A percentile compares a stretch with the other conserved stretches of the same genome.
Evolutionary conservation across 805 yeast species (phyloP).

Genomic region (Candida sonorensis): DNA sequence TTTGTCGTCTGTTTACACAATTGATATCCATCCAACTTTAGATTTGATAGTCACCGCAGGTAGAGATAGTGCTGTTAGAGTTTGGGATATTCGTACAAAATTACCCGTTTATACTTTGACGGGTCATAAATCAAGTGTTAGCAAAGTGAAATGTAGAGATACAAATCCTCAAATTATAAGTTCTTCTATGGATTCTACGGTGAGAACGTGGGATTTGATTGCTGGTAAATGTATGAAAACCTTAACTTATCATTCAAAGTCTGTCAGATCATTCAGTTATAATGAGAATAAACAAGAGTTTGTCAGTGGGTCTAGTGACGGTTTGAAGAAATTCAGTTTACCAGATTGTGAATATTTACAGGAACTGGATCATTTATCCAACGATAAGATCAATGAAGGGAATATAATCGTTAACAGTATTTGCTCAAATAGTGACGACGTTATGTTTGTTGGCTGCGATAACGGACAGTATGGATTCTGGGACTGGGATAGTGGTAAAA

Average conservation of each 20-base stretch:
- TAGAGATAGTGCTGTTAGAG: conserved; percentile 75
- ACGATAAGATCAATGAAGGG: conserved; percentile 27
- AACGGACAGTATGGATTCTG: conserved; percentile 71
- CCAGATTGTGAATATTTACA: conserved; percentile 66
- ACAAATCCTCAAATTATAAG: conserved; percentile 84
- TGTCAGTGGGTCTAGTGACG: conserved; percentile 76
- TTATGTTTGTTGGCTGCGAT: conserved; percentile 77
- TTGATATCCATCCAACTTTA: conserved; percentile 81
- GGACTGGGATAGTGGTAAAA: conserved; percentile 68
- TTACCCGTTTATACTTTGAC: conserved; percentile 65
- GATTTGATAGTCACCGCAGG: conserved; percentile 85
- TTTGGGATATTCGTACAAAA: conserved; percentile 90
- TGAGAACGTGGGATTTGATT: conserved; percentile 84
- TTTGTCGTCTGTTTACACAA: conserved; percentile 77
- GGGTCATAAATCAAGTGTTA: conserved; percentile 78
- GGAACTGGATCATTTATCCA: conserved; percentile 40
- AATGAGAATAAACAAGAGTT: conserved; percentile 70
- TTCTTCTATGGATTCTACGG: conserved; percentile 77
- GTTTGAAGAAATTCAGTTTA: conserved; percentile 75
- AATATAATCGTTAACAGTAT: conserved; percentile 60
- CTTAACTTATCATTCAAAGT: conserved; percentile 78
- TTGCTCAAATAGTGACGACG: conserved; percentile 51
- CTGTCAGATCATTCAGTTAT: conserved; percentile 65
- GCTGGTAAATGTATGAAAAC: conserved; percentile 65
- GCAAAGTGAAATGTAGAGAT: conserved; percentile 57